Evolutionary conservation across 352 stramenopile species (phyloP).

Genomic region (Phytophthora tentaculata): DNA sequence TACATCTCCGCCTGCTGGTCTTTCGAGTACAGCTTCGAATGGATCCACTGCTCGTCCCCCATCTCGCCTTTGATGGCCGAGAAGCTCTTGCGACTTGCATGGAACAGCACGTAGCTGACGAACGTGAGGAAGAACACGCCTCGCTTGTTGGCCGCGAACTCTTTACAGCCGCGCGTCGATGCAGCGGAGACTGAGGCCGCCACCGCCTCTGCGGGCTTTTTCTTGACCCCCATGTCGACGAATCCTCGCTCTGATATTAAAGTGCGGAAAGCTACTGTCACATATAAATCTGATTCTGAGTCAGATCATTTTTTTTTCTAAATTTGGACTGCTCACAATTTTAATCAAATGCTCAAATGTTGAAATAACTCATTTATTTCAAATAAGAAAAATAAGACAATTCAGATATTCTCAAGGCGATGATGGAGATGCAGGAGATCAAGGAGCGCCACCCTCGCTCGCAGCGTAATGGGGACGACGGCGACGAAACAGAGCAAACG

Average conservation of each 20-base stretch:
- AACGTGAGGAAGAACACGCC: conserved; percentile 79
- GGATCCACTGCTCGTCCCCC: conserved; percentile 80
- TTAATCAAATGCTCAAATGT: too few relatives aligned
- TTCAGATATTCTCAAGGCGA: conserved; percentile 14
- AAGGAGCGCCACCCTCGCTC: conserved; percentile 47
- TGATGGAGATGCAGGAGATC: conserved; percentile 73
- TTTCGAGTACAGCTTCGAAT: conserved; percentile 57
- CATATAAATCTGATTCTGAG: neutral
- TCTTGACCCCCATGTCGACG: conserved; percentile 8
- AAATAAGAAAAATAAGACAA: too few relatives aligned
- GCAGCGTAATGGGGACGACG: conserved; percentile 10
- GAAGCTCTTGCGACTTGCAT: conserved; percentile 81
- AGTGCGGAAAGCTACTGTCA: neutral
- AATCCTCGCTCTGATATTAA: neutral
- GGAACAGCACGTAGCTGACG: conserved; percentile 84
- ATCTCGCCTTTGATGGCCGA: conserved; percentile 86
- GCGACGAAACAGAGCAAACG: conserved; percentile 10
- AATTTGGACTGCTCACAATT: too few relatives aligned
- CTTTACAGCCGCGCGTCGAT: conserved; percentile 23
- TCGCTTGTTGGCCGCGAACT: conserved; percentile 51
- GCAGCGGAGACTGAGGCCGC: conserved; percentile 6
- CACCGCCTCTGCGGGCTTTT: neutral
- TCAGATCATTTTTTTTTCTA: too few relatives aligned
- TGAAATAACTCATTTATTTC: too few relatives aligned
- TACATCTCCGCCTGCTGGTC: conserved; percentile 84